Percentiles rank a stretch among this genome's conserved stretches.
Evolutionary conservation across 371 early-diverging fungal genomes (phyloP).

Genomic region (Cladochytrium tenue): DNA sequence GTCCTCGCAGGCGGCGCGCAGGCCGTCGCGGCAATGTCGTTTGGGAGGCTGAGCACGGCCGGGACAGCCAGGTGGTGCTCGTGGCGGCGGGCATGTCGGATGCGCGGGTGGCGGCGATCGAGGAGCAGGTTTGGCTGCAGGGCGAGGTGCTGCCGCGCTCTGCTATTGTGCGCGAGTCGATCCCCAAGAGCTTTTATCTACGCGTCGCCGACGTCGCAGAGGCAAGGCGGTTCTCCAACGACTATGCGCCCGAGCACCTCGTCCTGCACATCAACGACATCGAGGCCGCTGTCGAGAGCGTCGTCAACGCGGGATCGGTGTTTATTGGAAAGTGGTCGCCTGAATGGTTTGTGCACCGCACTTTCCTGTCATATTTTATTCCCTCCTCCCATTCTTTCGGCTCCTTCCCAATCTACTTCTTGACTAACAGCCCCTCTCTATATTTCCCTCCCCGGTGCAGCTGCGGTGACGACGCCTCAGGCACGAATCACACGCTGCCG

Average conservation of each 20-base stretch:
- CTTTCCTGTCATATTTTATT: conserved; percentile 3
- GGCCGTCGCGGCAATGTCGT: conserved; percentile 97
- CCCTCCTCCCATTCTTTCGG: background rate
- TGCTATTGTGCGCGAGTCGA: conserved; percentile 83
- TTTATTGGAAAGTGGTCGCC: conserved; percentile 95
- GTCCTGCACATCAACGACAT: conserved; percentile 88
- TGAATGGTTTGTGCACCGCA: conserved; percentile 67
- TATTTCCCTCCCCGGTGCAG: conserved; percentile 36
- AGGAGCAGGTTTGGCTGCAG: conserved; percentile 77
- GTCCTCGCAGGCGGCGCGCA: conserved; percentile 96
- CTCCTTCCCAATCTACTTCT: too few relatives aligned
- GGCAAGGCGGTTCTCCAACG: conserved; percentile 88
- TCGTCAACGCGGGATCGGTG: conserved; percentile 91
- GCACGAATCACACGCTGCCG: conserved; percentile 98
- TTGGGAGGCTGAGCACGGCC: conserved; percentile 97
- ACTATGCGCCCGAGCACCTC: conserved; percentile 95
- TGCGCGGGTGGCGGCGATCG: conserved; percentile 70
- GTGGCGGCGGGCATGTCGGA: conserved; percentile 75
- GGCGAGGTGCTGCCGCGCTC: conserved; percentile 84
- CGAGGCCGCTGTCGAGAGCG: conserved; percentile 56
- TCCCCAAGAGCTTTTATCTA: conserved; percentile 81
- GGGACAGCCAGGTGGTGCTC: conserved; percentile 92
- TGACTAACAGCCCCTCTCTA: too few relatives aligned
- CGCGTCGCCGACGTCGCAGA: conserved; percentile 68
- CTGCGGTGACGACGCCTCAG: conserved; percentile 97